Conservation (phyloP, 2,329 filamentous ascomycete genomes). For the Fusarium sp. region DNA sequence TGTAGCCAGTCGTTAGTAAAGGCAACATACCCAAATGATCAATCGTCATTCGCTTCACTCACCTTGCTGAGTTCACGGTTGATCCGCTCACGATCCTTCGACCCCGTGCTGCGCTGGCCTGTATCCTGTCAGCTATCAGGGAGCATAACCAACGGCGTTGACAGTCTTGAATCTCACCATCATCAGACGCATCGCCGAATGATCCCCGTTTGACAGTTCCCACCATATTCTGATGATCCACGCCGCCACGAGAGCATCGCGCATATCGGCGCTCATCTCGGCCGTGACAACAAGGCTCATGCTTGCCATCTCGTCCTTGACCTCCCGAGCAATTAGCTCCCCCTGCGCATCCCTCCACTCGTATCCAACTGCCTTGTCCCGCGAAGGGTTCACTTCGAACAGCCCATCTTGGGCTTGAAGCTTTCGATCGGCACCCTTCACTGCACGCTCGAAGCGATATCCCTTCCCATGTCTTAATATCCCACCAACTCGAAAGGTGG, state of each 20-base stretch:
- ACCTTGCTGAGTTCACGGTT: too few species aligned
- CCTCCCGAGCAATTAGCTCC: slow-evolving; percentile 49
- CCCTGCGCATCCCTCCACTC: slow-evolving; percentile 49
- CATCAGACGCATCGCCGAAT: slow-evolving; percentile 23
- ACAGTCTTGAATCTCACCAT: slow-evolving; percentile 24
- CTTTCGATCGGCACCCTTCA: slow-evolving; percentile 38
- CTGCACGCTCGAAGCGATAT: slow-evolving; percentile 47
- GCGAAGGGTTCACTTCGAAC: slow-evolving; percentile 46
- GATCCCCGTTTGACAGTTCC: slow-evolving; percentile 50
- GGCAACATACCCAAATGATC: background rate
- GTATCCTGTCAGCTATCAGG: slow-evolving; percentile 19
- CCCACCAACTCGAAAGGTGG: slow-evolving; percentile 37
- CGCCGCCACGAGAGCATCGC: slow-evolving; percentile 51
- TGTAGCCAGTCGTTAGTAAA: background rate
- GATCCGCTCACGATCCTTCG: slow-evolving; percentile 12
- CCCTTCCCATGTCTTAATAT: slow-evolving; percentile 40
- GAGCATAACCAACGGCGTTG: background rate
- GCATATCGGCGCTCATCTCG: slow-evolving; percentile 43
- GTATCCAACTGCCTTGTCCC: slow-evolving; percentile 42
- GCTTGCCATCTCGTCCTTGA: slow-evolving; percentile 40
- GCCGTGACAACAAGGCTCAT: slow-evolving; percentile 48
- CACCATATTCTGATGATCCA: slow-evolving; percentile 53
- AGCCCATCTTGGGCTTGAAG: slow-evolving; percentile 40
- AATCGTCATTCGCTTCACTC: background rate
- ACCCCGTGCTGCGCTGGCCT: slow-evolving; percentile 29